Evolutionary conservation across 1,284 basidiomycete genomes (phyloP), one percentile per base, ranked within the genome.

Genomic region (Gymnopus androsaceus): DNA sequence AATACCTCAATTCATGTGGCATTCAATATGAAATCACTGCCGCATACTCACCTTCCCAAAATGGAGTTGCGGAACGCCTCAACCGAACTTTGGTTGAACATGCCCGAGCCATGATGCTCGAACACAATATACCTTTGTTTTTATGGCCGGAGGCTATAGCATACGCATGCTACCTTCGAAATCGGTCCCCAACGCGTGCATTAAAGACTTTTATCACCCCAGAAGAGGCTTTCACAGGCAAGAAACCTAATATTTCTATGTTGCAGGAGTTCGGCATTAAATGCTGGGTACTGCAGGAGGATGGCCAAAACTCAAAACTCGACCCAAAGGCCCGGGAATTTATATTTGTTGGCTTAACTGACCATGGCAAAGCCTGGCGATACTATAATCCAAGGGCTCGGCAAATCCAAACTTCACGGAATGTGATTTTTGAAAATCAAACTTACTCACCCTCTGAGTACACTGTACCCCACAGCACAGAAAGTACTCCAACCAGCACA

Each of bases 81-180:
- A 76, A 74, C 55, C 61, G 65, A 21, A 77, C 66, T 15, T 53
- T 67, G 2, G 28, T 70, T 9, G 64, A 70, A 49, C 53, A 65
- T 2, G 61, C 61, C 3, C 50, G 60, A 2, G 60, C 68, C 8
- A 72, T 72, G 70, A 30, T 72, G 3, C 60, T 65, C 38, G 65
- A 25, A 23, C 63, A 61, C 6, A 56, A 67, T 1, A 58, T 77
- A 14, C 72, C 73, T 3, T 47, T 51, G 7, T 69, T 58, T 47
- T 61, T 77, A 8, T 78, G 75, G 76, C 69, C 71, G 4, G 69
- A 77, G 54, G 75, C 75, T 3, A 55, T 75, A 7, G 33, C 59
- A 11, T 69, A 75, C 48, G 65, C 71, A 0, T 58, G 59, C 21
- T 71, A 71, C 50, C 21, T 71, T 19, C 61, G 62, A 28, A 70